Evolutionary conservation across 345 rosid species (phyloP).

Genomic region (Hibiscus mutabilis): DNA sequence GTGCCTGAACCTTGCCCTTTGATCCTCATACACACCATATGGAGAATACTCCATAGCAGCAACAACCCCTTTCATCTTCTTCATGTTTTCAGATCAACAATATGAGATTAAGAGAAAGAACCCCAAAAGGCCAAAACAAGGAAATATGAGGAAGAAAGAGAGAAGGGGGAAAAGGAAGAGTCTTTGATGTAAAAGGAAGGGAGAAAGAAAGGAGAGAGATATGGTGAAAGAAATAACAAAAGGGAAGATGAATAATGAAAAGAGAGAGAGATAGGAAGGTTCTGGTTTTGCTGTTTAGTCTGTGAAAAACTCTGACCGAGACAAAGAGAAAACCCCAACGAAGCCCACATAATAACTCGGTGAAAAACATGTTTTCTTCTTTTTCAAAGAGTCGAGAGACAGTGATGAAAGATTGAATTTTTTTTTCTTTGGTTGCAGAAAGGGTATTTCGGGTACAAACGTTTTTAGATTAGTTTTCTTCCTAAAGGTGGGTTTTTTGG

Average conservation of each 20-base stretch:
- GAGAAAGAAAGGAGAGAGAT: background rate
- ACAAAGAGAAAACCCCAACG: constrained; percentile 58
- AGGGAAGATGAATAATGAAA: background rate
- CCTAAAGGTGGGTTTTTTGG: constrained; percentile 40
- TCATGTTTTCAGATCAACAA: constrained; percentile 11
- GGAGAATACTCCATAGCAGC: constrained; percentile 4
- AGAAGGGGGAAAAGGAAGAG: background rate
- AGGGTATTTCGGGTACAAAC: constrained; percentile 48
- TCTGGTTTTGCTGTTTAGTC: constrained; percentile 52
- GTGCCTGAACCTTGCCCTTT: constrained; percentile 40
- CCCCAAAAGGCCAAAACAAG: background rate
- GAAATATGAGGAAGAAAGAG: background rate
- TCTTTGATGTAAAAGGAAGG: background rate
- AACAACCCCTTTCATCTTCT: constrained; percentile 8
- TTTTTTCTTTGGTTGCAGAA: constrained; percentile 64
- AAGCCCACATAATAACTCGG: constrained; percentile 73
- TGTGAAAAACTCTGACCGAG: constrained; percentile 74
- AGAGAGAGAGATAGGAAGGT: constrained; percentile 16
- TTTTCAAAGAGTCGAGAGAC: constrained; percentile 30
- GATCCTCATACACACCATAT: constrained; percentile 26
- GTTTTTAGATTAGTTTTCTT: constrained; percentile 6
- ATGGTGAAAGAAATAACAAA: background rate
- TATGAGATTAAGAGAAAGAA: no score
- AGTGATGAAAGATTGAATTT: constrained; percentile 54
- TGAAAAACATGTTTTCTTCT: constrained; percentile 19